Conservation (phyloP, 768 basidiomycete species). For the Tricholoma hemisulphureum region DNA sequence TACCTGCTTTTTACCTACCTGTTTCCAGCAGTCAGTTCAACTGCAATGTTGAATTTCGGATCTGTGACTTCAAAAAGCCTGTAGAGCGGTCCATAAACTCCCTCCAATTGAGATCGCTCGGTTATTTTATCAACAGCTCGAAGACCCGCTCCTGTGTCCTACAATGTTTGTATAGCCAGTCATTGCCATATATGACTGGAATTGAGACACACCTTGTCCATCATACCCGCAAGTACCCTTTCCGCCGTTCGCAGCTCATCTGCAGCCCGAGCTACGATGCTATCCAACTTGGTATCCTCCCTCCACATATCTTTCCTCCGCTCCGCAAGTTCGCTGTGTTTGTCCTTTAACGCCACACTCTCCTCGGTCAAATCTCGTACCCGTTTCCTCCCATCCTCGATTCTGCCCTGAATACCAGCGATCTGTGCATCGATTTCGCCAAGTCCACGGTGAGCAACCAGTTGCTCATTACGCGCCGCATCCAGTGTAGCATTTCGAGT, state of each 20-base stretch:
- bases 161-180: conserved; percentile 5
- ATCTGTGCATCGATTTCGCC: conserved; percentile 60
- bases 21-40: conserved; percentile 94
- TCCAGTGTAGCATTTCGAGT: conserved; percentile 58
- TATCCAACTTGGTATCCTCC: conserved; percentile 87
- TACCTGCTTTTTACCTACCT: conserved; percentile 49
- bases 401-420: conserved; percentile 51
- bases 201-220: conserved; percentile 76
- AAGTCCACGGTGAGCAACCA: conserved; percentile 45
- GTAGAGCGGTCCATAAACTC: conserved; percentile 93
- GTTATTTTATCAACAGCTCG: conserved; percentile 84
- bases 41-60: conserved; percentile 83
- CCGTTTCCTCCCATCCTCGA: conserved; percentile 63
- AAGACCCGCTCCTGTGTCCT: conserved; percentile 92
- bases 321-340: conserved; percentile 70
- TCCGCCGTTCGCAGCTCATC: conserved; percentile 84
- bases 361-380: conserved; percentile 62
- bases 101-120: conserved; percentile 67
- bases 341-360: conserved; percentile 57
- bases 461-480: conserved; percentile 49
- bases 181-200: background rate
- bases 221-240: conserved; percentile 78
- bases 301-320: conserved; percentile 92
- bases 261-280: conserved; percentile 68
- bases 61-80: conserved; percentile 90